Percentiles rank a stretch among this genome's conserved stretches.
These are phyloP conservation scores for Talaromyces ruber DNA, from an alignment of 495 filamentous ascomycete genomes.

Conservation along the genomic window DNA sequence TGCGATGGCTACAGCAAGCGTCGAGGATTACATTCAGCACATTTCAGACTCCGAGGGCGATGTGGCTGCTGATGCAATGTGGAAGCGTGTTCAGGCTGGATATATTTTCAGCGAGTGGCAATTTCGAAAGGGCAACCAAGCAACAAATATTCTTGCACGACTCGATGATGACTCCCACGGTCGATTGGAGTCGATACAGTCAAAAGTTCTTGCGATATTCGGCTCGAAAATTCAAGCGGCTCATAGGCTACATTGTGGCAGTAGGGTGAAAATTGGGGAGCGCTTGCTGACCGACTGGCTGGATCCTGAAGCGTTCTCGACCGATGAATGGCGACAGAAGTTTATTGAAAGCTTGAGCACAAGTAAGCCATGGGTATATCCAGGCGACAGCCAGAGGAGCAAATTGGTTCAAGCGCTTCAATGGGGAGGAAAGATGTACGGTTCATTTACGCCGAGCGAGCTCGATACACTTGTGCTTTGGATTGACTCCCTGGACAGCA, in stretches of 20 bases:
- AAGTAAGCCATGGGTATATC: constrained; percentile 27
- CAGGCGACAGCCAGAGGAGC: constrained; percentile 26
- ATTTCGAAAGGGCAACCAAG: constrained; percentile 3
- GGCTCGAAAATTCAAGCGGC: constrained; percentile 4
- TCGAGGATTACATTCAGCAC: constrained; percentile 27
- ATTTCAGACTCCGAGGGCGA: constrained; percentile 16
- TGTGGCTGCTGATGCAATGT: constrained; percentile 19
- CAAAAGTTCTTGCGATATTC: constrained; percentile 12
- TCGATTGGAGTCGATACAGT: background rate
- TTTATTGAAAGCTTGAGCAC: constrained; percentile 16
- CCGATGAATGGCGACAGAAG: constrained; percentile 16
- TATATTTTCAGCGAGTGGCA: constrained; percentile 27
- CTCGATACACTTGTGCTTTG: constrained; percentile 23
- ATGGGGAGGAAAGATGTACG: constrained; percentile 42
- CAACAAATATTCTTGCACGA: background rate
- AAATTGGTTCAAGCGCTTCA: constrained; percentile 25
- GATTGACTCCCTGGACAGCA: constrained; percentile 23
- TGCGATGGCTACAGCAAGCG: constrained; percentile 33
- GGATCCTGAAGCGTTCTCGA: constrained; percentile 10
- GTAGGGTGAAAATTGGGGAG: constrained; percentile 21
- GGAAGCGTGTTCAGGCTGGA: constrained; percentile 41
- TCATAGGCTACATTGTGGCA: constrained; percentile 24
- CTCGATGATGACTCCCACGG: background rate
- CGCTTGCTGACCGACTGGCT: constrained; percentile 28
- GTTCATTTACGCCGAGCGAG: constrained; percentile 36